phyloP scores from a whole-genome alignment of 306 rosid genomes.

The Parietaria judaica region DNA sequence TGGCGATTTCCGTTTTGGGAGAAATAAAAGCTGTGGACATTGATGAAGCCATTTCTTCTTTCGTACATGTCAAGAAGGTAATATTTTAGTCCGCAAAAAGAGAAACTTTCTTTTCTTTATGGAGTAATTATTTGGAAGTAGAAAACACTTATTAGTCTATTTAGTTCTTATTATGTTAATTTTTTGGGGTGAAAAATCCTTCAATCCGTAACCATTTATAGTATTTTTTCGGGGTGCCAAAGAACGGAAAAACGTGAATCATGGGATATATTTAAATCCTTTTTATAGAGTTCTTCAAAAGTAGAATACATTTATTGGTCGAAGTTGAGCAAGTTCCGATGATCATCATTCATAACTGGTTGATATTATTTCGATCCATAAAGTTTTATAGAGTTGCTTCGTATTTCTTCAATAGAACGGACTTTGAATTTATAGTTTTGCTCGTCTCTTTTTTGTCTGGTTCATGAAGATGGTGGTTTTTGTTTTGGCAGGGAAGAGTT shows the following conservation, averaged over 20 bases:
- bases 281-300: too few relatives aligned
- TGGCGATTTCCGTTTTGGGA: conserved; percentile 47
- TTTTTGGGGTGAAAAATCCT: neutral
- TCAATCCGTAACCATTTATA: neutral
- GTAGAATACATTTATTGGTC: too few relatives aligned
- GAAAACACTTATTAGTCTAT: neutral
- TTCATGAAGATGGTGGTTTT: conserved; percentile 13
- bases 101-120: too few relatives aligned
- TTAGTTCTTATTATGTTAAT: neutral
- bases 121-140: neutral
- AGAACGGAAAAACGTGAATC: neutral
- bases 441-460: conserved; percentile 9
- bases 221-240: neutral
- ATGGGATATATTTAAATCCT: too few relatives aligned
- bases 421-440: neutral
- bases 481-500: conserved; percentile 54
- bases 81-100: conserved; percentile 5
- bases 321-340: too few relatives aligned
- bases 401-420: neutral
- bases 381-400: neutral
- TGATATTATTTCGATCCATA: too few relatives aligned
- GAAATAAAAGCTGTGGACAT: conserved; percentile 35
- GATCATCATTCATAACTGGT: too few relatives aligned
- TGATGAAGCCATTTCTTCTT: conserved; percentile 39
- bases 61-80: conserved; percentile 50